A percentile compares a stretch with the other conserved stretches of the same genome.
Evolutionary conservation across 2,329 filamentous ascomycete genomes (phyloP).

Genomic region (Cercospora zeae-maydis): DNA sequence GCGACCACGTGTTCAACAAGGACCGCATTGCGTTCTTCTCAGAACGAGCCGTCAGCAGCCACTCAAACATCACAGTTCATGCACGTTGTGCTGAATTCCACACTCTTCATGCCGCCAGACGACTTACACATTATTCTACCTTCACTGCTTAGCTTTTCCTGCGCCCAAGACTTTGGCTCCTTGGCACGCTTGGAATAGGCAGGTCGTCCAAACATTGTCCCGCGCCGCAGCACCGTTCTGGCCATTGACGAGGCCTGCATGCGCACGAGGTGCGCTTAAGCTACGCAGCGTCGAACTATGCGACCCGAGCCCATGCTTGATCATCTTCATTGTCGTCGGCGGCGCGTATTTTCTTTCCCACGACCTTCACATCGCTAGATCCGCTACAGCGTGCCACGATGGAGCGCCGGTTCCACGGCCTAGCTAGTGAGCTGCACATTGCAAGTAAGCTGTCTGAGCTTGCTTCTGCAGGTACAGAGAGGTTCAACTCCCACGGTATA

Average conservation of each 20-base stretch:
- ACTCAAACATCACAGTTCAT: conserved; percentile 4
- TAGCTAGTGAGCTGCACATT: not conserved
- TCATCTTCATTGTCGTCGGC: conserved; percentile 6
- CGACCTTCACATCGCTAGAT: not conserved
- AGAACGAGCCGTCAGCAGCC: not conserved
- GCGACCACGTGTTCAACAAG: not conserved
- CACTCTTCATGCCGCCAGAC: not conserved
- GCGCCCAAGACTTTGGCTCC: conserved; percentile 13
- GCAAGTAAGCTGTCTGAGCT: conserved; percentile 1
- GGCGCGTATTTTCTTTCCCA: conserved; percentile 6
- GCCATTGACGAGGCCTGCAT: conserved; percentile 7
- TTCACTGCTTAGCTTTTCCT: conserved; percentile 3
- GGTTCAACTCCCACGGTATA: conserved; percentile 1
- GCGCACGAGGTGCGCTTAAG: conserved; percentile 10
- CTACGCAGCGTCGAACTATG: conserved; percentile 5
- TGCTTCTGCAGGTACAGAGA: conserved; percentile 14
- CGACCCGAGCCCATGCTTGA: conserved; percentile 13
- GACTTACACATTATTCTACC: not conserved
- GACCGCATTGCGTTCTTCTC: conserved; percentile 4
- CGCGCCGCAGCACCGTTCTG: not conserved
- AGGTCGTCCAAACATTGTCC: conserved; percentile 6
- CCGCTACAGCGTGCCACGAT: not conserved
- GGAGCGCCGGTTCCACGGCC: conserved; percentile 5
- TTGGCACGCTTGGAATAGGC: conserved; percentile 14
- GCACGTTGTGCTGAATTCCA: conserved; percentile 7